phyloP scores from a whole-genome alignment of 179 eudicot species.

The Carnegiea gigantea region DNA sequence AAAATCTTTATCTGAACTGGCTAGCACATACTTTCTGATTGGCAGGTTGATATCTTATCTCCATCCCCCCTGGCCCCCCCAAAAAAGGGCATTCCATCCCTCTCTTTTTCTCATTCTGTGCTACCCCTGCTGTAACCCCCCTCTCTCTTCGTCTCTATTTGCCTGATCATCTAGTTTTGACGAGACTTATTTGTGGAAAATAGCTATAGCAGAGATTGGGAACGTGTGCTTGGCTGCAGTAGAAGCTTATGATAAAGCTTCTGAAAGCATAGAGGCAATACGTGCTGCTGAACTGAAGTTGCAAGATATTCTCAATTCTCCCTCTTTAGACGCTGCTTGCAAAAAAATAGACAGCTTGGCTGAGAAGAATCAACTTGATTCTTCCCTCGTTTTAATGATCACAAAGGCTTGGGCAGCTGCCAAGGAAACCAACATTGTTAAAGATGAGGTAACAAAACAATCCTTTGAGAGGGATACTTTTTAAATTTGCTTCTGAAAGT shows the following conservation, averaged over 20 bases:
- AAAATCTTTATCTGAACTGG: background rate
- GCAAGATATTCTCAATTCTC: constrained; percentile 87
- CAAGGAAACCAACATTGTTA: constrained; percentile 78
- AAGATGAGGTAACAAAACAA: constrained; percentile 66
- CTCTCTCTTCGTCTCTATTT: background rate
- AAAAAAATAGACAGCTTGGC: constrained; percentile 86
- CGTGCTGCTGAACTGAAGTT: constrained; percentile 85
- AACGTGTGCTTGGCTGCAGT: constrained; percentile 78
- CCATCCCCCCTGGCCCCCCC: background rate
- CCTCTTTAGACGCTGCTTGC: constrained; percentile 83
- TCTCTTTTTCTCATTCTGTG: no score
- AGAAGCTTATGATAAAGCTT: constrained; percentile 75
- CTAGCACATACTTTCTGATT: background rate
- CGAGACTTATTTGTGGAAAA: constrained; percentile 14
- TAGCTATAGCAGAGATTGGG: constrained; percentile 71
- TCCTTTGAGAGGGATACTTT: constrained; percentile 6
- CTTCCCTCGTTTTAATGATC: constrained; percentile 75
- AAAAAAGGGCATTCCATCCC: no score
- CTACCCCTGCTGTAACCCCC: background rate
- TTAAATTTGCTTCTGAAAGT: background rate
- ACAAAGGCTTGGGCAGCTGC: constrained; percentile 96
- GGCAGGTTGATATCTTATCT: background rate
- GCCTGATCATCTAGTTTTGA: background rate
- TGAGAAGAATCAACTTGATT: constrained; percentile 83
- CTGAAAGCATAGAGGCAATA: constrained; percentile 72